phyloP scores from a whole-genome alignment of 2,329 filamentous ascomycete species.

The Pseudogymnoascus sp. region DNA sequence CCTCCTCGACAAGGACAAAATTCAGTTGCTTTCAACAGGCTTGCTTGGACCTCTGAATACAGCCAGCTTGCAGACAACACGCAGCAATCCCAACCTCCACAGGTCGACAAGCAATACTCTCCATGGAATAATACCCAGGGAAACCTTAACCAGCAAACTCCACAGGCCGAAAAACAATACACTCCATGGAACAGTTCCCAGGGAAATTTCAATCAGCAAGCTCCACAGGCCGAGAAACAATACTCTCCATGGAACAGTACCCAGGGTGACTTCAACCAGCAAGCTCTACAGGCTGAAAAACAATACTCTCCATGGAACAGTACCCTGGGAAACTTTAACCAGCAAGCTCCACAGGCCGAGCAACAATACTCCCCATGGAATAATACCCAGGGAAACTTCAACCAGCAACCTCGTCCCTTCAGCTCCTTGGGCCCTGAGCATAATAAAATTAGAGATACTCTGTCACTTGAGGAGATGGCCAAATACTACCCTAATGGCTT shows the following conservation, averaged over 20 bases:
- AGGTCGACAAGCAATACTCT: not conserved
- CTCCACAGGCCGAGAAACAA: not conserved
- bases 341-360: not conserved
- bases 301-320: not conserved
- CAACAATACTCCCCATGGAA: not conserved
- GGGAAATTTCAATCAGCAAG: too few relatives aligned
- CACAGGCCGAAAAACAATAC: not conserved
- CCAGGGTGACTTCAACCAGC: too few relatives aligned
- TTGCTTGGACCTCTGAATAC: not conserved
- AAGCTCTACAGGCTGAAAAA: not conserved
- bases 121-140: constrained; percentile 8
- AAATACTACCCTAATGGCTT: constrained; percentile 27
- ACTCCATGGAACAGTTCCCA: constrained; percentile 9
- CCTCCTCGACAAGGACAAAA: constrained; percentile 28
- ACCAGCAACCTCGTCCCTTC: constrained; percentile 2
- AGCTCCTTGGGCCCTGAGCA: not conserved
- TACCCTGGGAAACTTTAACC: not conserved
- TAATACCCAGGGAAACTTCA: not conserved
- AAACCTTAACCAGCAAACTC: not conserved
- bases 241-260: not conserved
- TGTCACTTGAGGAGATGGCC: constrained; percentile 18
- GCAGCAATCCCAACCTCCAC: not conserved
- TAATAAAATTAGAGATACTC: constrained; percentile 22
- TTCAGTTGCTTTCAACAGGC: constrained; percentile 12
- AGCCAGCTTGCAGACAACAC: not conserved